Evolutionary conservation across 352 stramenopile genomes (phyloP).

Genomic region (Pythium rhizo-oryzae): DNA sequence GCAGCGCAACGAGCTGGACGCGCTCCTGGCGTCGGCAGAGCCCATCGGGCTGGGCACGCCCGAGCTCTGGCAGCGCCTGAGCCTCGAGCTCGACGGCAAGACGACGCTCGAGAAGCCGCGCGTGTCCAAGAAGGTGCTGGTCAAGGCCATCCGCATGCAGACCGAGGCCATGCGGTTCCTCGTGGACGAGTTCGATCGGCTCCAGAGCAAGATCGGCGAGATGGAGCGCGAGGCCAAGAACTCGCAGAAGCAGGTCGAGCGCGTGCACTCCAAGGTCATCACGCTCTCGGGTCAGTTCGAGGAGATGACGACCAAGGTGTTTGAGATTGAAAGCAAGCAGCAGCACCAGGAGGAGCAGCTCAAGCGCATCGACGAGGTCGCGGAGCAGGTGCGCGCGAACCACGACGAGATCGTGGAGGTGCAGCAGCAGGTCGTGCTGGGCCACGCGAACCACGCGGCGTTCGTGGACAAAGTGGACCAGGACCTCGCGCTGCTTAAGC

Average conservation of each 20-base stretch:
- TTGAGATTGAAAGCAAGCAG: constrained; percentile 66
- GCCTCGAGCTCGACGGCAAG: constrained; percentile 80
- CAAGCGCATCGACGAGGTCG: constrained; percentile 75
- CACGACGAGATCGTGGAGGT: constrained; percentile 56
- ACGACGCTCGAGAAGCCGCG: constrained; percentile 76
- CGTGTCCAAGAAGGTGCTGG: constrained; percentile 82
- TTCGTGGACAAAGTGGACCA: constrained; percentile 60
- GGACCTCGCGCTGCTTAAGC: constrained; percentile 49
- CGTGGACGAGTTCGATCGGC: constrained; percentile 81
- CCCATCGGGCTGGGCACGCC: constrained; percentile 70
- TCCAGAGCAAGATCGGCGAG: constrained; percentile 72
- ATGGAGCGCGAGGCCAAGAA: constrained; percentile 80
- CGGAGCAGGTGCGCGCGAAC: constrained; percentile 45
- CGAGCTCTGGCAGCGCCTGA: constrained; percentile 80
- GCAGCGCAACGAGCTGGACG: constrained; percentile 86
- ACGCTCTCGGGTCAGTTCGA: constrained; percentile 78
- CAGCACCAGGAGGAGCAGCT: constrained; percentile 63
- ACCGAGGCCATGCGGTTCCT: constrained; percentile 84
- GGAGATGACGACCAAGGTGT: constrained; percentile 61
- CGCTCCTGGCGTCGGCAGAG: constrained; percentile 42
- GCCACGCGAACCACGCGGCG: constrained; percentile 41
- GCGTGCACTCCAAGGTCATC: constrained; percentile 76
- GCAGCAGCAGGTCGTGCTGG: constrained; percentile 50
- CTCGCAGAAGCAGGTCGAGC: constrained; percentile 78
- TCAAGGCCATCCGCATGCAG: constrained; percentile 84